phyloP scores from a whole-genome alignment of 768 basidiomycete species.

The Hygrocybe punicea region DNA sequence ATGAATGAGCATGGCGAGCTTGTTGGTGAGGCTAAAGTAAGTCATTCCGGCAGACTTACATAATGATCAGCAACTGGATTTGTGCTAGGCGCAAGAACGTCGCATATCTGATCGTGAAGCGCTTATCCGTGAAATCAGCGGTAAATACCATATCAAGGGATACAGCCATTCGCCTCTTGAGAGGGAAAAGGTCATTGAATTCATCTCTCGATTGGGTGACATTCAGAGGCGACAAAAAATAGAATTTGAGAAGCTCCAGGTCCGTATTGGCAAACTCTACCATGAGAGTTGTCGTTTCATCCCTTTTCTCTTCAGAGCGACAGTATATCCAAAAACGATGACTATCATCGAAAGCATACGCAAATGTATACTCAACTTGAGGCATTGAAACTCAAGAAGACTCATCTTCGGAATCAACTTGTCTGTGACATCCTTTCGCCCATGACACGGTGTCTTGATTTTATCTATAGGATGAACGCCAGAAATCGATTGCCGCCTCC shows the following conservation, averaged over 20 bases:
- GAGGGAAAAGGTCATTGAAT: constrained; percentile 68
- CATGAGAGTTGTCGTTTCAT: not conserved
- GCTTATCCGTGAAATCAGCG: constrained; percentile 65
- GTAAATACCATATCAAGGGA: constrained; percentile 68
- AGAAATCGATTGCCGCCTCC: constrained; percentile 47
- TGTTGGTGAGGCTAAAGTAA: constrained; percentile 69
- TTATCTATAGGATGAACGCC: constrained; percentile 46
- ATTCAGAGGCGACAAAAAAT: constrained; percentile 58
- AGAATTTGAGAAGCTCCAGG: constrained; percentile 69
- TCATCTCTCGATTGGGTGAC: constrained; percentile 62
- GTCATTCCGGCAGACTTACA: not conserved
- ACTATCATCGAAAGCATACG: constrained; percentile 58
- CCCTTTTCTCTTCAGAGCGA: constrained; percentile 42
- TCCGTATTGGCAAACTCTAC: constrained; percentile 24
- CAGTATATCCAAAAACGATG: constrained; percentile 53
- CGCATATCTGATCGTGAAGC: constrained; percentile 69
- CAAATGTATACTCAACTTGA: constrained; percentile 55
- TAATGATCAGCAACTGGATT: not conserved
- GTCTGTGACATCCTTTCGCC: constrained; percentile 37
- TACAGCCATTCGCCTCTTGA: constrained; percentile 69
- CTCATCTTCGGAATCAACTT: constrained; percentile 52
- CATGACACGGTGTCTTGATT: not conserved
- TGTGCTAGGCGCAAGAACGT: constrained; percentile 63
- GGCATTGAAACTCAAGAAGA: constrained; percentile 51
- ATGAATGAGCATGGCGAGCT: constrained; percentile 64